A percentile compares a stretch with the other conserved stretches of the same genome.
These are phyloP conservation scores for Penicillium crystallinum DNA, from an alignment of 495 filamentous ascomycete genomes.

Conservation along the genomic window DNA sequence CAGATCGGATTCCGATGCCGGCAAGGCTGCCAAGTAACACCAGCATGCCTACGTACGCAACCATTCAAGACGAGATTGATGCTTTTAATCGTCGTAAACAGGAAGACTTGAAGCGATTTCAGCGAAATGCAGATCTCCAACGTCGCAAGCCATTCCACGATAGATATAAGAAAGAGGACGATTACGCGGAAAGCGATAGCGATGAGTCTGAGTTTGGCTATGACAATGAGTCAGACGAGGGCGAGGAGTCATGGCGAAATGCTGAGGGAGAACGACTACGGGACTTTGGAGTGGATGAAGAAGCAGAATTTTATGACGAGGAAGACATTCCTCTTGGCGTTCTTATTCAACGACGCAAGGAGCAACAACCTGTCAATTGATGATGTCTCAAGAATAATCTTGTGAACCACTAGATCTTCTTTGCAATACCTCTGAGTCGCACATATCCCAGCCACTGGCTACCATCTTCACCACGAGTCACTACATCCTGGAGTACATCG, in stretches of 20 bases:
- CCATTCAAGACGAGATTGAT: constrained; percentile 44
- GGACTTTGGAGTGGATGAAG: constrained; percentile 90
- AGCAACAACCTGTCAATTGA: constrained; percentile 1
- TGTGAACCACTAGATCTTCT: background rate
- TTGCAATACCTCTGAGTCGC: constrained; percentile 46
- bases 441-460: constrained; percentile 64
- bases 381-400: background rate
- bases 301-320: constrained; percentile 70
- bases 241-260: constrained; percentile 72
- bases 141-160: constrained; percentile 49
- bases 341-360: constrained; percentile 27
- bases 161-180: constrained; percentile 28
- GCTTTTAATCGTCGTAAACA: constrained; percentile 55
- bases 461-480: constrained; percentile 48
- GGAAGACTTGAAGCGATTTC: constrained; percentile 46
- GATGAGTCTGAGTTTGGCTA: constrained; percentile 23
- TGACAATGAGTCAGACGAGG: constrained; percentile 35
- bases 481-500: constrained; percentile 55
- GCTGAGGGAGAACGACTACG: constrained; percentile 77
- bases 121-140: constrained; percentile 23
- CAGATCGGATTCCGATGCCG: constrained; percentile 64
- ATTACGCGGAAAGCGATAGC: constrained; percentile 26
- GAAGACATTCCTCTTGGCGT: constrained; percentile 72
- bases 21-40: constrained; percentile 26
- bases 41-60: constrained; percentile 21